Conservation (phyloP, 441 rosid genomes). For the Syzygium syzygioides region DNA sequence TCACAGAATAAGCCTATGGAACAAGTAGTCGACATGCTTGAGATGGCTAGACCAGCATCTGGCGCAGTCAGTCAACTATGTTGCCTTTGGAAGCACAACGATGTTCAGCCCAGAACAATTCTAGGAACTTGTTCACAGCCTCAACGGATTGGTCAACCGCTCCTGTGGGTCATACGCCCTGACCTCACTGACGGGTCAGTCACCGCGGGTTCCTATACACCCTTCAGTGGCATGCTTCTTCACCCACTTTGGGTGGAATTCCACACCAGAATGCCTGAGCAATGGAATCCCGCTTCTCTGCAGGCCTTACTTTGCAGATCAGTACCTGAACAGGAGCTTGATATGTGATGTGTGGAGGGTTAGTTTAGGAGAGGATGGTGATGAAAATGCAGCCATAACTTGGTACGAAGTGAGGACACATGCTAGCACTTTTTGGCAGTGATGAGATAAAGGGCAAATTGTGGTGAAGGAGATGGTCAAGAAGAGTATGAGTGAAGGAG, state of each 20-base stretch:
- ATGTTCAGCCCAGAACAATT: no score
- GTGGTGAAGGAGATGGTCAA: constrained; percentile 20
- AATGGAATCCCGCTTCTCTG: constrained; percentile 38
- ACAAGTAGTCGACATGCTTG: no score
- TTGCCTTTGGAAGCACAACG: no score
- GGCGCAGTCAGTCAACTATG: no score
- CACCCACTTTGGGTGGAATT: constrained; percentile 55
- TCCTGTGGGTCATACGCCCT: no score
- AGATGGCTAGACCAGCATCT: no score
- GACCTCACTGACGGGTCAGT: no score
- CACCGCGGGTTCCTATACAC: constrained; percentile 16
- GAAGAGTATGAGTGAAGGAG: constrained; percentile 14
- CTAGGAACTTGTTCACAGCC: no score
- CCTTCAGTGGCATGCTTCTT: constrained; percentile 38
- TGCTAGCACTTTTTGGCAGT: neutral
- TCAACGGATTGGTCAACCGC: no score
- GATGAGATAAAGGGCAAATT: constrained; percentile 11
- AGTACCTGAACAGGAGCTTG: constrained; percentile 19
- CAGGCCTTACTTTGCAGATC: constrained; percentile 33
- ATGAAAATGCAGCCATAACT: constrained; percentile 6
- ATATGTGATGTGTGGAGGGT: constrained; percentile 27
- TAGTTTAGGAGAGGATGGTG: constrained; percentile 1
- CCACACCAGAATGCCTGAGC: constrained; percentile 36
- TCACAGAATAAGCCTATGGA: no score
- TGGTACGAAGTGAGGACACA: constrained; percentile 15